These are phyloP conservation scores for Myxozyma lipomycoides DNA, from an alignment of 805 yeast species.

Conservation along the genomic window DNA sequence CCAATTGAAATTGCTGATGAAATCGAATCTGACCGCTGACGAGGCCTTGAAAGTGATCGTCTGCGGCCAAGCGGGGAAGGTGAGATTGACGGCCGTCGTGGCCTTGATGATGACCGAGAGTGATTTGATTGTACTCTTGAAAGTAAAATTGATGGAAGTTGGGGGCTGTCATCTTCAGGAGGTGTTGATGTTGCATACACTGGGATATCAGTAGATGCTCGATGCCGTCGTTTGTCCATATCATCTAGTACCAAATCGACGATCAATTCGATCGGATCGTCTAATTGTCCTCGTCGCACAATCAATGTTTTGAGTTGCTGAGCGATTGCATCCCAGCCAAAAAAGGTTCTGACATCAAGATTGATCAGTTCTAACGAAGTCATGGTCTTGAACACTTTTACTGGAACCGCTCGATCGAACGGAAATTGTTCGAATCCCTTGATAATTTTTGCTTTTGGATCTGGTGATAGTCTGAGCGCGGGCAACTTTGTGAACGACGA, in stretches of 20 bases:
- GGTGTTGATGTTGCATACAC: conserved; percentile 1
- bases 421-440: conserved; percentile 66
- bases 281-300: conserved; percentile 49
- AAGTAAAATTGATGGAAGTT: conserved; percentile 2
- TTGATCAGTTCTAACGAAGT: conserved; percentile 59
- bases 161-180: neutral
- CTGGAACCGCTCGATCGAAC: conserved; percentile 64
- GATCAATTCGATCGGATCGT: conserved; percentile 49
- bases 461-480: conserved; percentile 57
- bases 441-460: conserved; percentile 54
- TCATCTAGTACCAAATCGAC: conserved; percentile 52
- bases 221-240: conserved; percentile 42
- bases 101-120: conserved; percentile 4
- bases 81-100: conserved; percentile 2
- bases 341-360: conserved; percentile 59
- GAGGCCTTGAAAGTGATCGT: conserved; percentile 7
- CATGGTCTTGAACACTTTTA: conserved; percentile 57
- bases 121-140: conserved; percentile 17
- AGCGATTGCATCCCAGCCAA: conserved; percentile 59
- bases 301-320: conserved; percentile 54
- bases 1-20: conserved; percentile 26
- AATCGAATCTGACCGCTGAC: conserved; percentile 8
- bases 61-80: conserved; percentile 11
- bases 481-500: conserved; percentile 65
- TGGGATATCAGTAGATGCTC: conserved; percentile 32